Percentiles rank a stretch among this genome's conserved stretches.
phyloP scores from a whole-genome alignment of 148 eudicot species.

The Diospyros lotus region DNA sequence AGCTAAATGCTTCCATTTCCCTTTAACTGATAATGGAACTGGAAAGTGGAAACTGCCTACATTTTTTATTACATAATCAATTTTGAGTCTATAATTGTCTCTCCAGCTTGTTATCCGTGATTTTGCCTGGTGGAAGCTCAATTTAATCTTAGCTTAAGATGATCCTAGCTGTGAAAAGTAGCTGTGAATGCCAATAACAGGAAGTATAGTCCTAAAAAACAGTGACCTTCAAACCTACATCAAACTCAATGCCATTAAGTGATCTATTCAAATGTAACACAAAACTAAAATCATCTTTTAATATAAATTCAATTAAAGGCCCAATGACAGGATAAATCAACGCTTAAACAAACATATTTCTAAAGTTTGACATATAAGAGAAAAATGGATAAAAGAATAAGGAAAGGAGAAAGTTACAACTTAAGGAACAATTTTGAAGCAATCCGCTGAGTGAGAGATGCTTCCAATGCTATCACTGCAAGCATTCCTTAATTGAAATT shows the following conservation, averaged over 20 bases:
- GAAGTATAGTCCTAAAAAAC: neutral
- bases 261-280: neutral
- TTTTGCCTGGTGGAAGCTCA: neutral
- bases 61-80: too few relatives aligned
- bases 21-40: too few relatives aligned
- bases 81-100: neutral
- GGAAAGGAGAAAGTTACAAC: too few relatives aligned
- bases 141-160: neutral
- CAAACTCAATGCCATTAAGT: neutral
- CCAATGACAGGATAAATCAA: neutral
- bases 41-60: too few relatives aligned
- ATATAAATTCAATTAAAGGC: too few relatives aligned
- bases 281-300: neutral
- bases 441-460: neutral
- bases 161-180: neutral
- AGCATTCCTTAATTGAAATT: too few relatives aligned
- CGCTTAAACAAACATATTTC: neutral
- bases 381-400: too few relatives aligned
- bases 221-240: neutral
- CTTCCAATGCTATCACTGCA: too few relatives aligned
- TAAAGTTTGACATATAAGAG: too few relatives aligned
- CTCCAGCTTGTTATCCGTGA: neutral
- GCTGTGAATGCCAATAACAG: neutral
- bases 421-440: too few relatives aligned
- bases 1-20: too few relatives aligned